Conservation (phyloP, 192 early-diverging fungal genomes). For the Linnemannia exigua region DNA sequence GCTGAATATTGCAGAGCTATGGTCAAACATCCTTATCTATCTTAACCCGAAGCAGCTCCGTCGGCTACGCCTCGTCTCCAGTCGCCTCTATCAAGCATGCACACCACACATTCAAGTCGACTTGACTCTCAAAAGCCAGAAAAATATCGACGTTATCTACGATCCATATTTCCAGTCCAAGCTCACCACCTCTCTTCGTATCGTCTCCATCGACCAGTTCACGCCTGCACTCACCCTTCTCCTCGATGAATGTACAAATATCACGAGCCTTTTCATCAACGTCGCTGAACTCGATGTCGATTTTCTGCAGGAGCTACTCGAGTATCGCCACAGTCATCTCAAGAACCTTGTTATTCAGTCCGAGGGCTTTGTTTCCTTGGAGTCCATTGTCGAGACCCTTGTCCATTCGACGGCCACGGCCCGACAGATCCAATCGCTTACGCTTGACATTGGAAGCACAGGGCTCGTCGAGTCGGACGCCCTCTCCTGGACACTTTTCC, state of each 20-base stretch:
- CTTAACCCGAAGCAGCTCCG: slow-evolving; percentile 16
- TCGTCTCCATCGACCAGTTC: slow-evolving; percentile 21
- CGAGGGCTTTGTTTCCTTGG: slow-evolving; percentile 32
- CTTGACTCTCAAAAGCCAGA: slow-evolving; percentile 10
- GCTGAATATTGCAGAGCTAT: slow-evolving; percentile 31
- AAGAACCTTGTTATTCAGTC: slow-evolving; percentile 10
- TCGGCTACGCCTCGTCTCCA: slow-evolving; percentile 39
- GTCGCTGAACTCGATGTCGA: slow-evolving; percentile 24
- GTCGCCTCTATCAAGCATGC: slow-evolving; percentile 19
- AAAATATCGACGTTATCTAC: neutral
- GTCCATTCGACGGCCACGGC: neutral
- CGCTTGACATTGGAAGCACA: slow-evolving; percentile 17
- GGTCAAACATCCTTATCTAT: slow-evolving; percentile 9
- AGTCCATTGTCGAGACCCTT: slow-evolving; percentile 18
- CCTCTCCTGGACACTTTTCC: slow-evolving; percentile 20
- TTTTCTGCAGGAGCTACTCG: slow-evolving; percentile 12
- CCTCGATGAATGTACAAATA: neutral
- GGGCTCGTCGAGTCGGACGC: slow-evolving; percentile 28
- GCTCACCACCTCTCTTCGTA: neutral
- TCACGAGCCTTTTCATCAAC: slow-evolving; percentile 6
- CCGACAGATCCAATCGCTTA: slow-evolving; percentile 1
- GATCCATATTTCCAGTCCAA: slow-evolving; percentile 9
- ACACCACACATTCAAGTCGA: neutral
- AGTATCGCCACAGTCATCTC: neutral
- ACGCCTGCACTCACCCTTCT: neutral